Evolutionary conservation across 345 rosid genomes (phyloP).

Genomic region (Adansonia digitata): DNA sequence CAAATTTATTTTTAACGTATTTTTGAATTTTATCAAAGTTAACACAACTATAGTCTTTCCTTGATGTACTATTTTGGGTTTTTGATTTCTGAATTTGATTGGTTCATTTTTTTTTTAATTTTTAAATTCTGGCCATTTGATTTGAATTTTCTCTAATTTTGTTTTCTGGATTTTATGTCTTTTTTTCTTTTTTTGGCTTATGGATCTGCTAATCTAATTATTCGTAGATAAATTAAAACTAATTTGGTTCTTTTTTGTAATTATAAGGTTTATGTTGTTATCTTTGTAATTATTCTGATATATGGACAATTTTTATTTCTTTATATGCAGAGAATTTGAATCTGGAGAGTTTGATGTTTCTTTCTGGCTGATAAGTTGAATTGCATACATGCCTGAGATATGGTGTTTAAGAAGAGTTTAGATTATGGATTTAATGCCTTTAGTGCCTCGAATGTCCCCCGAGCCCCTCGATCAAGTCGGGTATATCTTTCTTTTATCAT

Average conservation of each 20-base stretch:
- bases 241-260: neutral
- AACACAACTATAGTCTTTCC: neutral
- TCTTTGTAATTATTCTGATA: conserved; percentile 10
- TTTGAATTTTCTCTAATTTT: neutral
- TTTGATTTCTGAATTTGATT: conserved; percentile 18
- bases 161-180: neutral
- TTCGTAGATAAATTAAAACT: neutral
- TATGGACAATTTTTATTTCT: conserved; percentile 9
- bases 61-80: conserved; percentile 16
- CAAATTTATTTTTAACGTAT: neutral
- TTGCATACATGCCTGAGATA: conserved; percentile 45
- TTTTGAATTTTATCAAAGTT: conserved; percentile 13
- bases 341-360: conserved; percentile 4
- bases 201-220: conserved; percentile 12
- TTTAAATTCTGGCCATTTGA: neutral
- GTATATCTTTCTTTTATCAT: conserved; percentile 26
- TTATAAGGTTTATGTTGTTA: neutral
- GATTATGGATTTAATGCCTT: conserved; percentile 50
- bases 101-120: neutral
- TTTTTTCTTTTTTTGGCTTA: neutral
- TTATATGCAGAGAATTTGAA: conserved; percentile 27
- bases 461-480: conserved; percentile 82
- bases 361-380: conserved; percentile 28
- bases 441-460: conserved; percentile 52
- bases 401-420: conserved; percentile 75